Percentiles rank a stretch among this genome's conserved stretches.
Conservation (phyloP, 73 alveolate genomes). For the Uronychia setigera region DNA sequence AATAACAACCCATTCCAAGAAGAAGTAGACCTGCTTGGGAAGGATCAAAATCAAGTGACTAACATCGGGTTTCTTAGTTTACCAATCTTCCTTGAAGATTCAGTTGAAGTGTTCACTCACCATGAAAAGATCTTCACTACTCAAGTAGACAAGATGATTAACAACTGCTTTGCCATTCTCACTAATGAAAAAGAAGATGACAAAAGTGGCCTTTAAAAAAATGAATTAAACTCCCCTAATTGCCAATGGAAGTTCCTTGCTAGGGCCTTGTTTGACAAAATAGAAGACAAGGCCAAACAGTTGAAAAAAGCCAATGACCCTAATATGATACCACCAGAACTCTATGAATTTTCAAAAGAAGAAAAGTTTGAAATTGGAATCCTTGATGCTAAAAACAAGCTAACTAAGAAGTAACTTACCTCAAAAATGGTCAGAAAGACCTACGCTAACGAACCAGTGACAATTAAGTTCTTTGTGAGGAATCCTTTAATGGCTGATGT, state of each 20-base stretch:
- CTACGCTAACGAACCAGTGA: conserved; percentile 39
- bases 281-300: conserved; percentile 18
- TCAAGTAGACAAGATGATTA: conserved; percentile 20
- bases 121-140: conserved; percentile 49
- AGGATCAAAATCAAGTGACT: not conserved
- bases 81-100: conserved; percentile 58
- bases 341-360: conserved; percentile 7
- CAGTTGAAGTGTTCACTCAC: conserved; percentile 48
- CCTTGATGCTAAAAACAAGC: conserved; percentile 8
- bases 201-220: conserved; percentile 23
- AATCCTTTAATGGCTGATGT: conserved; percentile 67
- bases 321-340: not conserved
- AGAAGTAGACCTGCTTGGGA: not conserved
- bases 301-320: not conserved
- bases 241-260: conserved; percentile 52
- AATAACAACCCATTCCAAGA: not conserved
- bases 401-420: conserved; percentile 31
- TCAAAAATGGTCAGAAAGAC: conserved; percentile 46
- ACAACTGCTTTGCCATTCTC: conserved; percentile 18
- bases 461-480: conserved; percentile 36
- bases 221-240: conserved; percentile 30
- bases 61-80: conserved; percentile 56
- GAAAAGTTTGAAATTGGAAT: conserved; percentile 22
- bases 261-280: conserved; percentile 21
- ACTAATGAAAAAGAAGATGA: conserved; percentile 26